A percentile compares a stretch with the other conserved stretches of the same genome.
These are phyloP conservation scores for Triticum timopheevii DNA, from an alignment of 176 grass and related monocot species.

Conservation along the genomic window DNA sequence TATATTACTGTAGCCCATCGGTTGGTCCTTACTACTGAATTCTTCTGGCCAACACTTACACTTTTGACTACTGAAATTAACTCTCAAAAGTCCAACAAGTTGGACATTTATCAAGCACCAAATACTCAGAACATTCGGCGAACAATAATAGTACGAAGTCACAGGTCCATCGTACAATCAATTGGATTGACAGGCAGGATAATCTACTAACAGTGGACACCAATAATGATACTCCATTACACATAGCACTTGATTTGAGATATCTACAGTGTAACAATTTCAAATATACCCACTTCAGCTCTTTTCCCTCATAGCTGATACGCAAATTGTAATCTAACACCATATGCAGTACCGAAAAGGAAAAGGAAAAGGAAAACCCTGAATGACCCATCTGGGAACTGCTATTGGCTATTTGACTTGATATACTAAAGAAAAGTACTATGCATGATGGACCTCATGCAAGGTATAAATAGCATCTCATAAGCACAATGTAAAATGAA, in stretches of 20 bases:
- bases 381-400: background rate
- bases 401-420: background rate
- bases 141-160: background rate
- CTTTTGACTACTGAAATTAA: too few relatives aligned
- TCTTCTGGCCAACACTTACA: too few relatives aligned
- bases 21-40: too few relatives aligned
- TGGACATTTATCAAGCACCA: too few relatives aligned
- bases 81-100: too few relatives aligned
- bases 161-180: background rate
- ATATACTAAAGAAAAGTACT: background rate
- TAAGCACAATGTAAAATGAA: slow-evolving; percentile 26
- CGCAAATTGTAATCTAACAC: background rate
- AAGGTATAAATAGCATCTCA: slow-evolving; percentile 31
- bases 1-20: too few relatives aligned
- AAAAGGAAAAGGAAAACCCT: background rate
- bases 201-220: background rate
- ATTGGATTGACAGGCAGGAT: background rate
- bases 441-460: slow-evolving; percentile 1
- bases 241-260: background rate
- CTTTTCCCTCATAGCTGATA: background rate
- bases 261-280: background rate
- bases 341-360: background rate
- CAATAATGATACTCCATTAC: background rate
- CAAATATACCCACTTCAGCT: background rate
- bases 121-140: background rate